Evolutionary conservation across 176 grass and related monocot genomes (phyloP).

Genomic region (Oryza meridionalis): DNA sequence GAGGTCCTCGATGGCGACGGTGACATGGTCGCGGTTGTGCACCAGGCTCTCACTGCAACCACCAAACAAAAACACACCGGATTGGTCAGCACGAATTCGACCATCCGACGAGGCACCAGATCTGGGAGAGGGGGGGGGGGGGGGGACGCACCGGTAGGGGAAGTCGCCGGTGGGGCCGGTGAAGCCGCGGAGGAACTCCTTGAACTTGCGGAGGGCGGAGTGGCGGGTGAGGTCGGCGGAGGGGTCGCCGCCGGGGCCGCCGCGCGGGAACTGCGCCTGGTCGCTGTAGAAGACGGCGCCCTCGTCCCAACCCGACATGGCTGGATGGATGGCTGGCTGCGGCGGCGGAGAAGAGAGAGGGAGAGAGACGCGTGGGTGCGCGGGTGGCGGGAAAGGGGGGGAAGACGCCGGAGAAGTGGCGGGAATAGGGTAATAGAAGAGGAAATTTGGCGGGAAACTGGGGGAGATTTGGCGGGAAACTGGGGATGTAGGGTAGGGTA

Average conservation of each 20-base stretch:
- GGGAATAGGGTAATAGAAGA: conserved; percentile 41
- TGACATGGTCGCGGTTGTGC: conserved; percentile 83
- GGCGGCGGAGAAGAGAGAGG: neutral
- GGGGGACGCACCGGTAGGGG: conserved; percentile 68
- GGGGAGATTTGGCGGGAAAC: conserved; percentile 36
- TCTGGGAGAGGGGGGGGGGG: neutral
- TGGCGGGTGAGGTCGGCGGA: conserved; percentile 76
- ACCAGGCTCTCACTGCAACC: conserved; percentile 80
- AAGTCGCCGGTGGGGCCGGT: conserved; percentile 79
- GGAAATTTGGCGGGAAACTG: conserved; percentile 74
- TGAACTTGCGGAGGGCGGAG: conserved; percentile 96
- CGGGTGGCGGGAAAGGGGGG: neutral
- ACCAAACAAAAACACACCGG: neutral
- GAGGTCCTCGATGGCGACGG: conserved; percentile 90
- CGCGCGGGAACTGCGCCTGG: conserved; percentile 91
- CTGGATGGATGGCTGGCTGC: conserved; percentile 52
- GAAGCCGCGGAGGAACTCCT: conserved; percentile 96
- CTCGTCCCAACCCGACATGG: conserved; percentile 99
- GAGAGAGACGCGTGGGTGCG: neutral
- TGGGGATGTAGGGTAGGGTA: neutral
- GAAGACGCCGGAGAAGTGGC: neutral
- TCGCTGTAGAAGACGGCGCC: conserved; percentile 99
- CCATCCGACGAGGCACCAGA: neutral
- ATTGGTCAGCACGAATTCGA: neutral
- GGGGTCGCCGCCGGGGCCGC: conserved; percentile 64